phyloP scores from a whole-genome alignment of 805 yeast genomes.

The Metschnikowia arizonensis region DNA sequence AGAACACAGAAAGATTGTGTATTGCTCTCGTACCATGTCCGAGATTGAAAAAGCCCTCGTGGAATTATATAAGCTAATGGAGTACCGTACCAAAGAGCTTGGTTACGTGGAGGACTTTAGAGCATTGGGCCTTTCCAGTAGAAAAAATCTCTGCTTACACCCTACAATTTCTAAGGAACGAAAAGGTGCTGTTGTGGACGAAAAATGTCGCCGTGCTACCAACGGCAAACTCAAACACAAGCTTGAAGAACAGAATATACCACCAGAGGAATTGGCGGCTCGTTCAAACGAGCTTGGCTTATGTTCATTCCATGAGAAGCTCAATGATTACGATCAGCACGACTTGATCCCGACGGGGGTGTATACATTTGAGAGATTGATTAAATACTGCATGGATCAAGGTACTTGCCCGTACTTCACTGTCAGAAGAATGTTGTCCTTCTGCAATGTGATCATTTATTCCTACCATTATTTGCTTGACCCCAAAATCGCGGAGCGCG shows the following conservation, averaged over 20 bases:
- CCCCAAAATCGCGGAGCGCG: slow-evolving; percentile 96
- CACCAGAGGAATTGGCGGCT: slow-evolving; percentile 47
- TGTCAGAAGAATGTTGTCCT: slow-evolving; percentile 94
- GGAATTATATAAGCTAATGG: slow-evolving; percentile 86
- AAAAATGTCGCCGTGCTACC: slow-evolving; percentile 90
- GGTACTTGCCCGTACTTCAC: slow-evolving; percentile 96
- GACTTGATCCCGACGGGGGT: slow-evolving; percentile 90
- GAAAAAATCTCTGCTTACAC: slow-evolving; percentile 91
- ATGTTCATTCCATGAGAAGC: slow-evolving; percentile 88
- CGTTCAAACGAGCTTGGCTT: slow-evolving; percentile 36
- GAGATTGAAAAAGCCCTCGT: slow-evolving; percentile 96
- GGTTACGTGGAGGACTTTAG: slow-evolving; percentile 88
- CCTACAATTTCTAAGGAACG: slow-evolving; percentile 84
- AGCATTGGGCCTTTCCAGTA: slow-evolving; percentile 88
- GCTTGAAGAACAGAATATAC: slow-evolving; percentile 45
- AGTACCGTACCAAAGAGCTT: slow-evolving; percentile 72
- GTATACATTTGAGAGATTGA: slow-evolving; percentile 82
- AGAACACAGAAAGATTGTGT: slow-evolving; percentile 88
- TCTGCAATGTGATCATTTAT: slow-evolving; percentile 90
- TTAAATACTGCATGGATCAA: slow-evolving; percentile 69
- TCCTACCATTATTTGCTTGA: slow-evolving; percentile 94
- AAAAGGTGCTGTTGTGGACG: slow-evolving; percentile 92
- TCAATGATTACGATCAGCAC: slow-evolving; percentile 82
- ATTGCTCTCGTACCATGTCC: slow-evolving; percentile 99
- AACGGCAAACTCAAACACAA: slow-evolving; percentile 79